Conservation (phyloP, 768 basidiomycete species). For the Boletales sp. region DNA sequence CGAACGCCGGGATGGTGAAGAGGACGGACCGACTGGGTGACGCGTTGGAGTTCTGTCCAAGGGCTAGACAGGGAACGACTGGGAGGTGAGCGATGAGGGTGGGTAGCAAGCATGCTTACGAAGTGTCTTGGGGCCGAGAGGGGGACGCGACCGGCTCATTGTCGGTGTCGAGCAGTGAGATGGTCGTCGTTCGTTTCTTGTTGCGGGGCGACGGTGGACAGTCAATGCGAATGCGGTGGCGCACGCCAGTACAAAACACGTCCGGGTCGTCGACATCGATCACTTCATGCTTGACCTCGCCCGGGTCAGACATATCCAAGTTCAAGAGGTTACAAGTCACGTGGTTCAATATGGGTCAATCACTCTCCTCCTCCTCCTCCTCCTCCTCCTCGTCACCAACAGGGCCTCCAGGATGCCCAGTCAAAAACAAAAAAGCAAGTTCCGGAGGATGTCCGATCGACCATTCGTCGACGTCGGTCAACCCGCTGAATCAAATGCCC, state of each 20-base stretch:
- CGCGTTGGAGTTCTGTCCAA: slow-evolving; percentile 23
- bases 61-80: neutral
- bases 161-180: slow-evolving; percentile 17
- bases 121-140: neutral
- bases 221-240: slow-evolving; percentile 14
- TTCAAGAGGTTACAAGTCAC: slow-evolving; percentile 5
- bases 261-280: slow-evolving; percentile 29
- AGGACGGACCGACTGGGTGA: slow-evolving; percentile 19
- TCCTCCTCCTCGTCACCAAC: slow-evolving; percentile 6
- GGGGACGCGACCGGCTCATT: slow-evolving; percentile 5
- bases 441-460: slow-evolving; percentile 52
- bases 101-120: neutral
- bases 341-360: slow-evolving; percentile 18
- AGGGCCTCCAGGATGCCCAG: slow-evolving; percentile 35
- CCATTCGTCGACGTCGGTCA: slow-evolving; percentile 47
- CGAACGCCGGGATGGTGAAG: neutral
- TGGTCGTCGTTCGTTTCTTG: slow-evolving; percentile 13
- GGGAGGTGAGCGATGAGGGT: slow-evolving; percentile 3
- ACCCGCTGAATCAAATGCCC: slow-evolving; percentile 86
- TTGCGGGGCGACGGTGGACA: slow-evolving; percentile 7
- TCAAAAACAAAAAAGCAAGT: slow-evolving; percentile 36
- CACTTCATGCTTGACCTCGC: slow-evolving; percentile 2
- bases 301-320: slow-evolving; percentile 1
- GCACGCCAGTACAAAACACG: slow-evolving; percentile 17
- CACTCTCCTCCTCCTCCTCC: slow-evolving; percentile 16